Percentiles rank a stretch among this genome's conserved stretches.
Conservation (phyloP, 192 early-diverging fungal species). For the Coemansia sp. region DNA sequence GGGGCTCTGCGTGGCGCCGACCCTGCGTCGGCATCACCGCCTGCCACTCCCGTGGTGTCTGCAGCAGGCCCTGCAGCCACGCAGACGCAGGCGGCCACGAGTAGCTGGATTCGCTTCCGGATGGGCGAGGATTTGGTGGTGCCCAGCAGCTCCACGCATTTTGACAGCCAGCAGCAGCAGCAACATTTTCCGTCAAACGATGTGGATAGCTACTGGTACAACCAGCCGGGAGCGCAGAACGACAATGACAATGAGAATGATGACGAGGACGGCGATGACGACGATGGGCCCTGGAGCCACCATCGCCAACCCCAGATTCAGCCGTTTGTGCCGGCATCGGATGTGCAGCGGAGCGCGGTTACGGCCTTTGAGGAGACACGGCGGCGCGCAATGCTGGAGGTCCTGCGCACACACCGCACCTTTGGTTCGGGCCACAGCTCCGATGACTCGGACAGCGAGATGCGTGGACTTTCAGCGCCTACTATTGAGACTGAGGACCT, state of each 20-base stretch:
- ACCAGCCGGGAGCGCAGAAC: conserved; percentile 29
- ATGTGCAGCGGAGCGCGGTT: neutral
- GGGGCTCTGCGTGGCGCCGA: neutral
- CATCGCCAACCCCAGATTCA: neutral
- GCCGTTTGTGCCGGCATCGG: neutral
- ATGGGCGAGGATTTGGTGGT: neutral
- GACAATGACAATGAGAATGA: neutral
- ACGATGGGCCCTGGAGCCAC: neutral
- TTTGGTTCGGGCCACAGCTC: conserved; percentile 13
- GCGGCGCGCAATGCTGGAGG: conserved; percentile 40
- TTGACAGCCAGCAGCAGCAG: neutral
- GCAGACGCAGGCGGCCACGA: neutral
- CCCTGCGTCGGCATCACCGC: neutral
- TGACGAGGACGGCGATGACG: neutral
- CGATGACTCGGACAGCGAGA: conserved; percentile 20
- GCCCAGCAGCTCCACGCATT: neutral
- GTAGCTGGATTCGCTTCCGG: conserved; percentile 1
- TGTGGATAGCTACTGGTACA: conserved; percentile 57
- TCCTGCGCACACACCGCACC: conserved; percentile 18
- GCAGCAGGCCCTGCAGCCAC: neutral
- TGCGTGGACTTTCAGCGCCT: neutral
- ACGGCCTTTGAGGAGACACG: conserved; percentile 18
- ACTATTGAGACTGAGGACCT: neutral
- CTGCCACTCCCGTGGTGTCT: conserved; percentile 1
- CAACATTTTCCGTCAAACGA: conserved; percentile 47